Evolutionary conservation across 2,329 filamentous ascomycete genomes (phyloP), one percentile per base, ranked within the genome.

Genomic region (Cadophora sp.): DNA sequence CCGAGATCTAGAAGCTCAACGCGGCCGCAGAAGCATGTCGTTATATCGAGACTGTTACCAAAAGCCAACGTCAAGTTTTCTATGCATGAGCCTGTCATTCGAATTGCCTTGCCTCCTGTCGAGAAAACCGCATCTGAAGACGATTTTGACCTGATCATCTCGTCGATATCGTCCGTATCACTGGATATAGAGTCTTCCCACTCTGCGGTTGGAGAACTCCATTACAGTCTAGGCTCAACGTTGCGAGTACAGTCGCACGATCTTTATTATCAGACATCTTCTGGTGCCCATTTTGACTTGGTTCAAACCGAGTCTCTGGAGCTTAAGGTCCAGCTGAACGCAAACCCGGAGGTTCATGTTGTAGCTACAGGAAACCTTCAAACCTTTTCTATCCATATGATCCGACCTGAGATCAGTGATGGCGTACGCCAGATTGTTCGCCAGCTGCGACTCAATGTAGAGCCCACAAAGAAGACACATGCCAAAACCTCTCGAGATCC

Each of bases 121-220:
- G 87, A 91, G 69, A 85, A 86, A 65, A 82, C 82, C 1, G 82
- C 85, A 50, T 87, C 89, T 29, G 85, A 89, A 0, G 92, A 94
- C 69, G 94, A 98, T 72, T 98, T 96, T 73, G 96, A 99, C 77
- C 85, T 99, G 34, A 91, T 99, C 55, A 97, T 99, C 59, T 97
- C 93, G 1, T 96, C 94, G 1, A 93, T 97, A 12, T 98, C 97
- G 0, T 97, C 95, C 0, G 89, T 98, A 46, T 97, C 95, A 0
- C 82, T 98, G 26, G 96, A 99, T 75, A 86, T 97, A 59, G 96
- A 99, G 77, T 97, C 96, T 0, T 97, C 94, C n/a, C 96, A 99
- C 80, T 96, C 93, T 3, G 85, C 91, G 0, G 88, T 93, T 43
- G 92, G 92, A 67, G 92, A 97, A 40, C 82, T 94, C 3, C 92